These are phyloP conservation scores for Ascochyta koolunga DNA, from an alignment of 2,329 filamentous ascomycete species.

Conservation along the genomic window DNA sequence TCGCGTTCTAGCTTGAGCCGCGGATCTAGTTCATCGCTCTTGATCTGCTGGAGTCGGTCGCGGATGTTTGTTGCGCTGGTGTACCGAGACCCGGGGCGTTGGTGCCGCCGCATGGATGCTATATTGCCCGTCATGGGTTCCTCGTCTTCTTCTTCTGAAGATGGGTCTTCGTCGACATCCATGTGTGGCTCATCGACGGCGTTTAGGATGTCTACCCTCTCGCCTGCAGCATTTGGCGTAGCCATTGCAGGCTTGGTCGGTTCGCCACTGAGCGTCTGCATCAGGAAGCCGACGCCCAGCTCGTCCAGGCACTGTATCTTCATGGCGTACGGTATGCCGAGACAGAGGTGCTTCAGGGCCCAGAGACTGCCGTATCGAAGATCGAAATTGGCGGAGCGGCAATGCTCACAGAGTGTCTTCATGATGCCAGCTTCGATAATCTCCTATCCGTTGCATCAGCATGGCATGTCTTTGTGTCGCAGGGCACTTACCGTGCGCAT, in stretches of 20 bases:
- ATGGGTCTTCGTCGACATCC: constrained; percentile 48
- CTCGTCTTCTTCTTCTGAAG: constrained; percentile 55
- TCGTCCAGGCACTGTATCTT: constrained; percentile 81
- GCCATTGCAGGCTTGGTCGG: constrained; percentile 56
- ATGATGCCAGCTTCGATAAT: constrained; percentile 77
- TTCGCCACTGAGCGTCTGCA: constrained; percentile 74
- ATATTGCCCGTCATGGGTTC: constrained; percentile 55
- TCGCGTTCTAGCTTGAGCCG: constrained; percentile 73
- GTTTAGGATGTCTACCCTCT: constrained; percentile 66
- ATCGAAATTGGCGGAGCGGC: constrained; percentile 78
- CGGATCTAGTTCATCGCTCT: constrained; percentile 72
- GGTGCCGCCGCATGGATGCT: constrained; percentile 48
- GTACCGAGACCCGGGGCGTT: constrained; percentile 43
- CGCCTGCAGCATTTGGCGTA: constrained; percentile 64
- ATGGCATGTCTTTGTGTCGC: no score
- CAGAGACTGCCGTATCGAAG: constrained; percentile 86
- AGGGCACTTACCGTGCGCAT: constrained; percentile 75
- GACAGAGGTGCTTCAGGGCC: constrained; percentile 90
- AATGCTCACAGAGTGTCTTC: constrained; percentile 79
- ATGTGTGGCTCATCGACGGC: constrained; percentile 53
- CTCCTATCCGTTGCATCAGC: constrained; percentile 49
- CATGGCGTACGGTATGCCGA: constrained; percentile 70
- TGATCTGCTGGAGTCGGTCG: constrained; percentile 52
- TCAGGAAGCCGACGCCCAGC: constrained; percentile 78
- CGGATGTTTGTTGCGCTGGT: constrained; percentile 43